A percentile compares a stretch with the other conserved stretches of the same genome.
These are phyloP conservation scores for Solanum virginianum DNA, from an alignment of 257 asterid species.

Conservation along the genomic window DNA sequence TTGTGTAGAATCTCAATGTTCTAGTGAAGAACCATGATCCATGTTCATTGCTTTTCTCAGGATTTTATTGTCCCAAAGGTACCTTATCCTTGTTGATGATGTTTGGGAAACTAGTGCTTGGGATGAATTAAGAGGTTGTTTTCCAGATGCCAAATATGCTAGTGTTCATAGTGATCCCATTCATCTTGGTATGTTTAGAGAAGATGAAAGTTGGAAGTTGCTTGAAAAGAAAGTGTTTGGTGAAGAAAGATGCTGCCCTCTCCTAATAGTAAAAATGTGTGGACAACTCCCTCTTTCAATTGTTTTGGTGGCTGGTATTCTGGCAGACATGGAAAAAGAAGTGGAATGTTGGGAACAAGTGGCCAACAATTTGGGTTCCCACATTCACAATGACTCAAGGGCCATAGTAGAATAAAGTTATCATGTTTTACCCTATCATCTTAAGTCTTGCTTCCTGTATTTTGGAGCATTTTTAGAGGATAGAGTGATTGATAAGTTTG, in stretches of 20 bases:
- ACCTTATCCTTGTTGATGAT: neutral
- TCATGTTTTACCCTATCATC: neutral
- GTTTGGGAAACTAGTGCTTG: neutral
- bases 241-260: neutral
- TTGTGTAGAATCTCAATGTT: neutral
- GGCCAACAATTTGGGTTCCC: neutral
- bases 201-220: neutral
- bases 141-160: neutral
- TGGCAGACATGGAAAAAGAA: neutral
- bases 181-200: neutral
- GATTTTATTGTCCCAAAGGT: neutral
- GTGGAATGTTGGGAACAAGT: neutral
- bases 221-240: neutral
- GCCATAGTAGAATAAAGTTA: neutral
- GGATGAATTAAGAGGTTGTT: neutral
- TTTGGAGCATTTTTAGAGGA: neutral
- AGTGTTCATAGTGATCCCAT: neutral
- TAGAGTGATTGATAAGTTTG: neutral
- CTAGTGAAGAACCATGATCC: neutral
- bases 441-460: neutral
- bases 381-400: neutral
- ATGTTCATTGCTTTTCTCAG: neutral
- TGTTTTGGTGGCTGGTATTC: slow-evolving; percentile 3
- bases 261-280: neutral
- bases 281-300: neutral